Conservation (phyloP, 2,329 filamentous ascomycete genomes). For the Botrytis paeoniae region DNA sequence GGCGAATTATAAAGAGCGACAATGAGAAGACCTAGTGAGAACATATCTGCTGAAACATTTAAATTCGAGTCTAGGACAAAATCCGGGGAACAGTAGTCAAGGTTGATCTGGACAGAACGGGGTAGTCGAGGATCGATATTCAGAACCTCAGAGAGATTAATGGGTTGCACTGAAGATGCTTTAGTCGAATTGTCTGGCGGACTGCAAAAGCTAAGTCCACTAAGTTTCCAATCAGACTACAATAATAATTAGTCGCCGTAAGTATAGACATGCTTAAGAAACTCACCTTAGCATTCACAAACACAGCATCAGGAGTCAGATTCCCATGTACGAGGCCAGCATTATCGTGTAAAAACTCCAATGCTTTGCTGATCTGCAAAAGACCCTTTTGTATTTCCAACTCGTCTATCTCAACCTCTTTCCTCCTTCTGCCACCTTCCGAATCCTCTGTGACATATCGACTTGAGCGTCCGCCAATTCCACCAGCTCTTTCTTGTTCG, state of each 20-base stretch:
- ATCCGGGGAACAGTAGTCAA: conserved; percentile 93
- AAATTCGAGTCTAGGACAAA: conserved; percentile 90
- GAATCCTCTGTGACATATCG: conserved; percentile 78
- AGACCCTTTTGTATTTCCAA: conserved; percentile 96
- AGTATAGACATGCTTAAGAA: conserved; percentile 1
- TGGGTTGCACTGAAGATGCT: conserved; percentile 71
- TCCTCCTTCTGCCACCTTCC: conserved; percentile 67
- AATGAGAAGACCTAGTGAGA: conserved; percentile 85
- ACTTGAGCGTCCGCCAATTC: conserved; percentile 67
- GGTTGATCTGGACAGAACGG: conserved; percentile 76
- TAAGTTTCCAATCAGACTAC: conserved; percentile 96
- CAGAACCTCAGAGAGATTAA: conserved; percentile 78
- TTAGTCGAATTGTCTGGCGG: conserved; percentile 73
- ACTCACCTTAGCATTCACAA: conserved; percentile 85
- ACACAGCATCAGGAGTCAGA: conserved; percentile 86
- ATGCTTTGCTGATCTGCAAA: conserved; percentile 85
- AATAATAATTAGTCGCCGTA: conserved; percentile 38
- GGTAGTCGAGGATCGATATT: conserved; percentile 85
- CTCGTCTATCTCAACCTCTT: conserved; percentile 92
- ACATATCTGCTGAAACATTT: conserved; percentile 83
- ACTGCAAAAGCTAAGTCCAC: conserved; percentile 85
- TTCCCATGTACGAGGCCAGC: conserved; percentile 93
- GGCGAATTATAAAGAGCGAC: conserved; percentile 93
- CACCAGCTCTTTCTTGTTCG: conserved; percentile 70
- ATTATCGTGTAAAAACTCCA: conserved; percentile 95